Percentiles rank a stretch among this genome's conserved stretches.
Evolutionary conservation across 2,329 filamentous ascomycete species (phyloP).

Genomic region (Claviceps purpurea): DNA sequence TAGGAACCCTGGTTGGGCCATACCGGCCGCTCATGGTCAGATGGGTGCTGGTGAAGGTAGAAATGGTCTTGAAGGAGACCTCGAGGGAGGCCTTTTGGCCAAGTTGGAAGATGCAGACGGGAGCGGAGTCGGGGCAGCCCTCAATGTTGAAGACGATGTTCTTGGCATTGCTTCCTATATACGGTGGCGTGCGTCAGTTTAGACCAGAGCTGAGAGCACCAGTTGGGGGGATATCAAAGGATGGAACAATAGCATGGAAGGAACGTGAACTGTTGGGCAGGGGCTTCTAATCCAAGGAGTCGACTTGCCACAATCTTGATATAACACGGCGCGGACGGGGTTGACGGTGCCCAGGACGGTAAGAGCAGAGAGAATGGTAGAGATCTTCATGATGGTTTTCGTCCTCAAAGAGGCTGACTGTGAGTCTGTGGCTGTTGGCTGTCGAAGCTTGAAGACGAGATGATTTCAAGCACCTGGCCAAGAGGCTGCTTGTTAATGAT

Average conservation of each 20-base stretch:
- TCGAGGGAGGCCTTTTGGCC: not conserved
- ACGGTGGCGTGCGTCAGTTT: too few species aligned
- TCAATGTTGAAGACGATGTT: conserved; percentile 3
- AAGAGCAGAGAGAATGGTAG: not conserved
- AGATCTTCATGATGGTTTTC: not conserved
- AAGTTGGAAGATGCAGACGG: not conserved
- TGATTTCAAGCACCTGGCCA: too few species aligned
- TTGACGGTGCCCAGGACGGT: not conserved
- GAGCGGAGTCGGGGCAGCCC: conserved; percentile 2
- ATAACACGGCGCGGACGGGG: not conserved
- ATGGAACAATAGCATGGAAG: too few species aligned
- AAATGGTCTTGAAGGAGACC: conserved; percentile 1
- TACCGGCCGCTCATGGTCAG: not conserved
- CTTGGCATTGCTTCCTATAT: not conserved
- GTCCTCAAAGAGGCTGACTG: too few species aligned
- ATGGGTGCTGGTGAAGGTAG: not conserved
- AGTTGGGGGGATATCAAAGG: too few species aligned
- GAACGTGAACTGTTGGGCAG: too few species aligned
- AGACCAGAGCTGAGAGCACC: too few species aligned
- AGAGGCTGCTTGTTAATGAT: too few species aligned
- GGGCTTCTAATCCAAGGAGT: not conserved
- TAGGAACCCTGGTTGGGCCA: not conserved
- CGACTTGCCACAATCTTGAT: conserved; percentile 3
- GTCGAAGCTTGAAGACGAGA: too few species aligned
- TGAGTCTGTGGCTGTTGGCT: too few species aligned